These are phyloP conservation scores for Ustilago sp. DNA, from an alignment of 1,284 basidiomycete species.

Conservation along the genomic window DNA sequence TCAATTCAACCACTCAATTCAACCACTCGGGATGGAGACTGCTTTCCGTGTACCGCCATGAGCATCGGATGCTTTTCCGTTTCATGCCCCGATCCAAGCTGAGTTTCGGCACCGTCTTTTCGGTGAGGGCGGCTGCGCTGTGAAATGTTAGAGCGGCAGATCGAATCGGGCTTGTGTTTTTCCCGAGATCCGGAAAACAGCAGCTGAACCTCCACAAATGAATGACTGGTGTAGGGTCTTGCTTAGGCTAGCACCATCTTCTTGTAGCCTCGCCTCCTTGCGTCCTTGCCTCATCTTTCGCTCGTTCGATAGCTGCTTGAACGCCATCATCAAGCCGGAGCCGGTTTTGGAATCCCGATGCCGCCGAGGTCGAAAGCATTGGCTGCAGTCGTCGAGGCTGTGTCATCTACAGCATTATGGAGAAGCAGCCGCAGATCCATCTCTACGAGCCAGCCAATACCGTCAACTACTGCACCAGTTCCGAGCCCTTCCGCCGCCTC, in stretches of 20 bases:
- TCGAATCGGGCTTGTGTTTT: background rate
- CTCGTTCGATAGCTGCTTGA: background rate
- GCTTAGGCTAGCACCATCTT: background rate
- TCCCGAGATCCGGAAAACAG: constrained; percentile 3
- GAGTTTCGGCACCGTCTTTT: background rate
- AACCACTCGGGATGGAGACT: background rate
- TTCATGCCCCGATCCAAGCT: constrained; percentile 1
- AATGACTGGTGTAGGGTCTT: background rate
- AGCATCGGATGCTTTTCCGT: background rate
- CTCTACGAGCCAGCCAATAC: constrained; percentile 1
- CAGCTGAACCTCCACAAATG: background rate
- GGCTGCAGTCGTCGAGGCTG: constrained; percentile 14
- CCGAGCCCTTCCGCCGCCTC: background rate
- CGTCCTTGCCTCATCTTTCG: background rate
- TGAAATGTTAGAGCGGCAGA: background rate
- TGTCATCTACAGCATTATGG: constrained; percentile 8
- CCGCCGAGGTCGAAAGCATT: constrained; percentile 21
- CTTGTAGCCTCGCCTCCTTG: background rate
- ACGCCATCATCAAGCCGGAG: background rate
- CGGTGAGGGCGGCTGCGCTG: background rate
- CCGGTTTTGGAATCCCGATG: constrained; percentile 4
- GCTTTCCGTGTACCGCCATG: background rate
- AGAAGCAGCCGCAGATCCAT: constrained; percentile 30
- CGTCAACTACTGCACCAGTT: background rate
- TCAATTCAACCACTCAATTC: background rate